Evolutionary conservation across 768 basidiomycete species (phyloP).

Genomic region (Suillus ampliporus): DNA sequence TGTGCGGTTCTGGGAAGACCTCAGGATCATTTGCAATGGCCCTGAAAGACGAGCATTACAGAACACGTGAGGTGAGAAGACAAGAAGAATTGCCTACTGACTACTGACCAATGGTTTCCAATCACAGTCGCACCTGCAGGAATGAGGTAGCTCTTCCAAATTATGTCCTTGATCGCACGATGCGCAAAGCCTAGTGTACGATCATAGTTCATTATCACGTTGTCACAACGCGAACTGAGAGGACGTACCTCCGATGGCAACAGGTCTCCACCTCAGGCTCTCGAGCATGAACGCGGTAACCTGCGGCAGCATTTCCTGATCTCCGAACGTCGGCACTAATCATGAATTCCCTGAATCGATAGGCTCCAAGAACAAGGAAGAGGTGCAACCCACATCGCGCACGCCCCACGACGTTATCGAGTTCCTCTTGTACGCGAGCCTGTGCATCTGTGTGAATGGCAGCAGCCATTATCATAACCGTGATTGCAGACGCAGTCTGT

Average conservation of each 20-base stretch:
- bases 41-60: conserved; percentile 18
- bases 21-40: conserved; percentile 58
- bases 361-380: neutral
- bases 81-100: conserved; percentile 16
- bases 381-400: conserved; percentile 26
- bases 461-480: conserved; percentile 59
- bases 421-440: conserved; percentile 53
- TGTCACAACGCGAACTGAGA: conserved; percentile 6
- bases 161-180: conserved; percentile 62
- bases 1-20: conserved; percentile 58
- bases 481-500: conserved; percentile 52
- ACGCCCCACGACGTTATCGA: conserved; percentile 55
- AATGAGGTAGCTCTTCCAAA: conserved; percentile 43
- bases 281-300: conserved; percentile 45
- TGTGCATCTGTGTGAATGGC: conserved; percentile 57
- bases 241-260: conserved; percentile 33
- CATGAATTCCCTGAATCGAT: neutral
- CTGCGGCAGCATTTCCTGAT: conserved; percentile 39
- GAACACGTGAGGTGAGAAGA: neutral
- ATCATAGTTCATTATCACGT: neutral
- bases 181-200: conserved; percentile 59
- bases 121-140: conserved; percentile 45
- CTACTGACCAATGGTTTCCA: conserved; percentile 43
- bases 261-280: conserved; percentile 44
- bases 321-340: conserved; percentile 44